Conservation (phyloP, 2,329 filamentous ascomycete species). For the Aspergillus fischeri region DNA sequence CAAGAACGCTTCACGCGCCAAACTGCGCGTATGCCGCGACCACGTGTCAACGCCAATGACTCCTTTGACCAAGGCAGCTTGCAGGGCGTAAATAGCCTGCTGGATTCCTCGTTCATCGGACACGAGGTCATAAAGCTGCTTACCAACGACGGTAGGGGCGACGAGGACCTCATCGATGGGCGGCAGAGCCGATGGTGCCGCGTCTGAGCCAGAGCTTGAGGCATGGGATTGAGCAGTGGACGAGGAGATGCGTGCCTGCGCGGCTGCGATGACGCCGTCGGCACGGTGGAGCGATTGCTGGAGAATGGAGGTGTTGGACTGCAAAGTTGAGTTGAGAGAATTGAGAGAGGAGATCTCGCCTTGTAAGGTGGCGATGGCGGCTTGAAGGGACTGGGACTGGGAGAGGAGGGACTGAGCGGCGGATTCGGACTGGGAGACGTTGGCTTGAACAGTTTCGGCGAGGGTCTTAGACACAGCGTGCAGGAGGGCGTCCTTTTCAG, state of each 20-base stretch:
- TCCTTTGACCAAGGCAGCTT: slow-evolving; percentile 42
- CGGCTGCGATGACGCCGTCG: slow-evolving; percentile 70
- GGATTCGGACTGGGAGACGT: slow-evolving; percentile 66
- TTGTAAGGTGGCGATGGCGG: slow-evolving; percentile 66
- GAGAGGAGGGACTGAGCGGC: slow-evolving; percentile 72
- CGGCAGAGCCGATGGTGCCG: slow-evolving; percentile 49
- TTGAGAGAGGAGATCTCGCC: slow-evolving; percentile 68
- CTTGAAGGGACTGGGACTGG: slow-evolving; percentile 72
- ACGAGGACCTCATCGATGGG: slow-evolving; percentile 87
- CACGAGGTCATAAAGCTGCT: slow-evolving; percentile 84
- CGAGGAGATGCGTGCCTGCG: slow-evolving; percentile 52
- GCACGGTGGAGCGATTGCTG: slow-evolving; percentile 73
- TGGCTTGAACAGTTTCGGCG: slow-evolving; percentile 63
- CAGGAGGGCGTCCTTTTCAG: slow-evolving; percentile 86
- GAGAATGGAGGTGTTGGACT: slow-evolving; percentile 73
- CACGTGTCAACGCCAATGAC: slow-evolving; percentile 45
- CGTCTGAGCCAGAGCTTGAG: slow-evolving; percentile 29
- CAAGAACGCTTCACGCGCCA: slow-evolving; percentile 46
- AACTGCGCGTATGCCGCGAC: slow-evolving; percentile 44
- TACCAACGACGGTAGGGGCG: slow-evolving; percentile 87
- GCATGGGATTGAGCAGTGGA: slow-evolving; percentile 13
- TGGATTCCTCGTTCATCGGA: slow-evolving; percentile 84
- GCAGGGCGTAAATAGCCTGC: slow-evolving; percentile 71
- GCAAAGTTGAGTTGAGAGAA: slow-evolving; percentile 65
- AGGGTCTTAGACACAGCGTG: slow-evolving; percentile 70